Conservation (phyloP, 805 yeast genomes). For the Lachancea sp. region DNA sequence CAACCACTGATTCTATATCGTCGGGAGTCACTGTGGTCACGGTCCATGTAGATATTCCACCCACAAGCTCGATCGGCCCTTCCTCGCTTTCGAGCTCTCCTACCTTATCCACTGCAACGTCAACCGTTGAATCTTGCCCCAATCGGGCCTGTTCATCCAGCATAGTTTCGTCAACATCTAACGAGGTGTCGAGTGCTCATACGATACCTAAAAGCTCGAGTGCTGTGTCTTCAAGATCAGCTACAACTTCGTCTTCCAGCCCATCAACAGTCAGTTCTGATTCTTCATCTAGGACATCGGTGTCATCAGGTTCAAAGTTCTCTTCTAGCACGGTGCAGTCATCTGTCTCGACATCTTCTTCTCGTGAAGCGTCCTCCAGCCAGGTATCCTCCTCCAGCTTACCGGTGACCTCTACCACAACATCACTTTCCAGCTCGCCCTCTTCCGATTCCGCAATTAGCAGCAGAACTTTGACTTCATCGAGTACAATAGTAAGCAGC, state of each 20-base stretch:
- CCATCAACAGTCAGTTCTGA: neutral
- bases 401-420: neutral
- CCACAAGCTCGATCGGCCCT: neutral
- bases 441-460: neutral
- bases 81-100: neutral
- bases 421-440: neutral
- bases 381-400: neutral
- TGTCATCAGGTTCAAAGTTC: neutral
- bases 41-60: slow-evolving; percentile 1
- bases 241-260: neutral
- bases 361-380: neutral
- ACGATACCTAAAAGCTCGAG: neutral
- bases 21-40: slow-evolving; percentile 7
- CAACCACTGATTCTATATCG: slow-evolving; percentile 3
- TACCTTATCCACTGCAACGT: neutral
- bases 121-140: neutral
- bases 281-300: neutral
- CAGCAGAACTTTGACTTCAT: neutral
- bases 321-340: neutral
- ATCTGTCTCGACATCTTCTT: neutral
- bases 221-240: neutral
- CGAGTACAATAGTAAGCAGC: neutral
- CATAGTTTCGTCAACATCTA: neutral
- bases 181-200: neutral
- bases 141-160: neutral